Evolutionary conservation across 225 moss, liverwort and hornwort genomes (phyloP), one percentile per base, ranked within the genome.

Genomic region (Climacium dendroides): DNA sequence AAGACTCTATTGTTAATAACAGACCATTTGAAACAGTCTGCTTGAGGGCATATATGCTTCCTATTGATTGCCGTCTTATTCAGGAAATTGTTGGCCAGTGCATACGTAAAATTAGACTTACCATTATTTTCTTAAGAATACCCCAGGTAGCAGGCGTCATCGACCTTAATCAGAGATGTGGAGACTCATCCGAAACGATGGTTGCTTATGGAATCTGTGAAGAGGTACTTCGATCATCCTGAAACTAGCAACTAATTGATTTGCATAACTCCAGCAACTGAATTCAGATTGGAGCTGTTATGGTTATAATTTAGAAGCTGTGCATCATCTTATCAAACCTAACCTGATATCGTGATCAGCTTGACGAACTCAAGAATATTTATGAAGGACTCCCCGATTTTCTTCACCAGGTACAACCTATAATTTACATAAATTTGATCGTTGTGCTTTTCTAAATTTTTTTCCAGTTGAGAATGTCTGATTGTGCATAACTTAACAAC

Each of bases 381-480:
- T 96, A 93, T 78, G 95, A 96, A 86, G 99, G 97, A 86, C 93
- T 99, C 83, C 96, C 99, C 53, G 96, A 97, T 91, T 99, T 99
- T 74, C 92, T 99, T 39, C 87, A 93, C 84, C 91, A 97, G 95
- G 99, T 99, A 78, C 18, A 69, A 60, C 58, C 58, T 81, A 24
- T 50, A 76, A 37, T 71, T 74, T 71, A 30, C 13, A 54, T 15
- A 15, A 64, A 48, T 39, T 50, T 74, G 17, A 53, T 34, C 28
- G 15, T 69, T 24, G 37, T 74, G 35, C 18, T 74, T 85, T 66
- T 14, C 22, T 55, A 17, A 53, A 18, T 57, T 69, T 35, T 35
- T 28, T 16, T 63, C 18, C 59, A 66, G 37, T 74, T 65, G 12
- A 47, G 65, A 72, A 48, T 26, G 35, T 50, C 52, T 74, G 78